Evolutionary conservation across 495 filamentous ascomycete genomes (phyloP), one percentile per base, ranked within the genome.

Genomic region (Immersiella caudata): DNA sequence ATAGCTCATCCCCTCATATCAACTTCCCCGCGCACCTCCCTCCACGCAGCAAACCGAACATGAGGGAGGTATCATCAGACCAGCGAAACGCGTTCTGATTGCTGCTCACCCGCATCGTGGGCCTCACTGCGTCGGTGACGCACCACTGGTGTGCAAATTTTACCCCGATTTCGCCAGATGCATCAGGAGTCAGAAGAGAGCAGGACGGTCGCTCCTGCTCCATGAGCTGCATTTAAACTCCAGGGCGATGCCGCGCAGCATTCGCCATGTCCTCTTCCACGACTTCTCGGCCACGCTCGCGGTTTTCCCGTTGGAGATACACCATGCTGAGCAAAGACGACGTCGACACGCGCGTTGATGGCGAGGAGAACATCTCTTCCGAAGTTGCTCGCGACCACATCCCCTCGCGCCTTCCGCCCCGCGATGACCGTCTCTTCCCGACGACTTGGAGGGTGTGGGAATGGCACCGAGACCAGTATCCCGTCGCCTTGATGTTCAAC

Each of bases 401-500:
- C 57, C 57, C n/a, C 12, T 35, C 29, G 29, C 9, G n/a, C 25
- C 26, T 27, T 21, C 9, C 25, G 7, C 25, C 29, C 9, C 29
- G 14, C 2, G 26, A 60, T 60, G 57, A 60, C 9, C 8, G 57
- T 8, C 26, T 36, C 26, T 36, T 36, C n/a, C 29, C 57, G 3
- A 29, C 18, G 9, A 29, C 9, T 25, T 60, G 57, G 57, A 25
- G n/a, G n/a, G 12, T 40, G 3, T 29, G 26, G 57, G 29, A 25
- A 18, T 60, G 25, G 26, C 57, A 52, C 12, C 24, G 26, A 60
- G 57, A 60, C 57, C 25, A 40, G 16, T 93, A 88, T 71, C 65
- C 67, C 9, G 87, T 88, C 6, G 83, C 88, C 3, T 74, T 91
- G 2, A 57, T 86, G 12, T 88, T 90, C 79, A 92, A 93, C 71